Percentiles rank a stretch among this genome's conserved stretches.
phyloP scores from a whole-genome alignment of 257 asterid genomes.

The Coffea canephora region DNA sequence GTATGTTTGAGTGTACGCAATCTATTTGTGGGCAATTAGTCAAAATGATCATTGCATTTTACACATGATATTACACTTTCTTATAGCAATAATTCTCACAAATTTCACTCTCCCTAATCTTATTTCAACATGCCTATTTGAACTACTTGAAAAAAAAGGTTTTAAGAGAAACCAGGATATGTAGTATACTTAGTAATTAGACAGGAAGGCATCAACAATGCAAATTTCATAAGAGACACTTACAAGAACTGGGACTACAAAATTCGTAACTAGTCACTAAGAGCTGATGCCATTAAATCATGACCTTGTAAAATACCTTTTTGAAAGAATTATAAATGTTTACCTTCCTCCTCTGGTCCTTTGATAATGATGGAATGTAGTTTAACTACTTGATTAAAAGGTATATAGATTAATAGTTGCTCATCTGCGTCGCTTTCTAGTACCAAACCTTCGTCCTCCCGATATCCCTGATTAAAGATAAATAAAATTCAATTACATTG shows the following conservation, averaged over 20 bases:
- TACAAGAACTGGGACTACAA: background rate
- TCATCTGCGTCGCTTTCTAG: slow-evolving; percentile 98
- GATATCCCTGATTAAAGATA: slow-evolving; percentile 62
- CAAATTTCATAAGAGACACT: background rate
- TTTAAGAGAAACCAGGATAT: background rate
- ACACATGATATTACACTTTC: background rate
- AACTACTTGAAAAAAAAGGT: background rate
- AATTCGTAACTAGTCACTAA: background rate
- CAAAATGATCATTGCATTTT: background rate
- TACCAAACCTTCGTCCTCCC: slow-evolving; percentile 88
- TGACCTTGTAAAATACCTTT: background rate
- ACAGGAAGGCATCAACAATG: too few species aligned
- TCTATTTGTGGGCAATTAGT: background rate
- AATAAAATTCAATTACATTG: slow-evolving; percentile 5
- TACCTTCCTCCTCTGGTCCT: slow-evolving; percentile 97
- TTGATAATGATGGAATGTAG: slow-evolving; percentile 64
- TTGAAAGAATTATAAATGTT: background rate
- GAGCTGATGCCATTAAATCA: background rate
- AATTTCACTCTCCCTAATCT: background rate
- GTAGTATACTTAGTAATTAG: background rate
- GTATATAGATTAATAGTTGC: slow-evolving; percentile 82
- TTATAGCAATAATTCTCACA: background rate
- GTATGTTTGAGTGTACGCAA: background rate
- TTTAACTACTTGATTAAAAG: slow-evolving; percentile 83
- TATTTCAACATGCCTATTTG: background rate